Conservation (phyloP, 2,329 filamentous ascomycete genomes). For the Penicillium decumbens region DNA sequence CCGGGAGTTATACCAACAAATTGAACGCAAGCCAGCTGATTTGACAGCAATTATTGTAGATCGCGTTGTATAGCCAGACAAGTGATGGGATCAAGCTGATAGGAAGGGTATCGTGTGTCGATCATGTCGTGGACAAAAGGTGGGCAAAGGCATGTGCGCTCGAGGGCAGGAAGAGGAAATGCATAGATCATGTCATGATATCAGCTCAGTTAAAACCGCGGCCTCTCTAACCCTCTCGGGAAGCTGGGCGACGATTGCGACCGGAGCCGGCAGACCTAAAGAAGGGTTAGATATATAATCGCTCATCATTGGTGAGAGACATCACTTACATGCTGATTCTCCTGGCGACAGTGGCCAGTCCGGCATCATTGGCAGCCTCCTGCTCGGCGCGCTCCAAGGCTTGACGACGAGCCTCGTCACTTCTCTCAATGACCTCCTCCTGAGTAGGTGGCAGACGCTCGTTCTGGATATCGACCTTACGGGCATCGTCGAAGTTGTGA, state of each 20-base stretch:
- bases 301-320: neutral
- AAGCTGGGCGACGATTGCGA: constrained; percentile 28
- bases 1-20: constrained; percentile 4
- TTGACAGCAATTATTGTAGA: constrained; percentile 11
- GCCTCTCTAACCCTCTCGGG: constrained; percentile 26
- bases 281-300: constrained; percentile 11
- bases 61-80: constrained; percentile 11
- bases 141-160: constrained; percentile 19
- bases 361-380: constrained; percentile 88
- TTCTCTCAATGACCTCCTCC: constrained; percentile 82
- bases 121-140: constrained; percentile 16
- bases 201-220: constrained; percentile 17
- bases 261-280: constrained; percentile 40
- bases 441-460: constrained; percentile 87
- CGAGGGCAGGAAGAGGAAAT: constrained; percentile 23
- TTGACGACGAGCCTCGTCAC: constrained; percentile 72
- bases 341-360: constrained; percentile 78
- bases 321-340: constrained; percentile 88
- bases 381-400: constrained; percentile 80
- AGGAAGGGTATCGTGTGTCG: constrained; percentile 26
- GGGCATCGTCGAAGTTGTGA: constrained; percentile 90
- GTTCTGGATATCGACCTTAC: constrained; percentile 95
- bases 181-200: constrained; percentile 27
- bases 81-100: constrained; percentile 20
- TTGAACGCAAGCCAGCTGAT: constrained; percentile 13